Evolutionary conservation across 352 stramenopile genomes (phyloP), one percentile per base, ranked within the genome.

Genomic region (Phytophthora sp.): DNA sequence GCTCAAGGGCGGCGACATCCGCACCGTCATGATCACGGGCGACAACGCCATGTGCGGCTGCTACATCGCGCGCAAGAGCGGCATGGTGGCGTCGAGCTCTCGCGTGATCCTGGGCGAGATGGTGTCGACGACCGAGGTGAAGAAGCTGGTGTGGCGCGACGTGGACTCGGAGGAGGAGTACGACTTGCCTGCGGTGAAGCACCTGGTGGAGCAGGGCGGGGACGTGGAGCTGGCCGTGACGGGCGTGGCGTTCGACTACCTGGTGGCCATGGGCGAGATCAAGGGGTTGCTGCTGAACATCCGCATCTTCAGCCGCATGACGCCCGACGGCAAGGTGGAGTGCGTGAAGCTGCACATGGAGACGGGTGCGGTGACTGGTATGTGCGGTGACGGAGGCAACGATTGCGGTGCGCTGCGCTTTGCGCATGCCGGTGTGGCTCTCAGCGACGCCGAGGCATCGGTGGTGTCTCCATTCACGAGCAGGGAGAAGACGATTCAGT

Each of bases 391-490:
- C 24, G 77, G 77, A 11, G 82, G 80, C 11, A 96, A 96, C 67
- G 87, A 96, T 48, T 94, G 85, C 54, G 87, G 87, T 46, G 85
- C 84, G 9, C 46, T 96, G n/a, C 86, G 86, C 30, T 73, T 82
- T 20, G 87, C 85, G 12, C 87, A 94, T 69, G 75, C 89, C 13
- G 87, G 87, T 23, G 72, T 96, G 49, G 86, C 88, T 27, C 64
- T 96, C 13, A 92, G 79, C 44, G 74, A 89, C 56, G 72, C 79
- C 1, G 85, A 95, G 43, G 85, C 87, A 4, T 88, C 73, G 46
- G 70, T 94, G 23, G 82, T 93, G 44, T 75, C 87, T 20, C 87
- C 88, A 24, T 96, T 97, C 61, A 96, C 91, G 37, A 95, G 83
- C 44, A 66, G 82, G 28, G 69, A 82, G 24, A 96, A 96, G 60